Conservation (phyloP, 2,329 filamentous ascomycete species). For the Xylariaceae sp. region DNA sequence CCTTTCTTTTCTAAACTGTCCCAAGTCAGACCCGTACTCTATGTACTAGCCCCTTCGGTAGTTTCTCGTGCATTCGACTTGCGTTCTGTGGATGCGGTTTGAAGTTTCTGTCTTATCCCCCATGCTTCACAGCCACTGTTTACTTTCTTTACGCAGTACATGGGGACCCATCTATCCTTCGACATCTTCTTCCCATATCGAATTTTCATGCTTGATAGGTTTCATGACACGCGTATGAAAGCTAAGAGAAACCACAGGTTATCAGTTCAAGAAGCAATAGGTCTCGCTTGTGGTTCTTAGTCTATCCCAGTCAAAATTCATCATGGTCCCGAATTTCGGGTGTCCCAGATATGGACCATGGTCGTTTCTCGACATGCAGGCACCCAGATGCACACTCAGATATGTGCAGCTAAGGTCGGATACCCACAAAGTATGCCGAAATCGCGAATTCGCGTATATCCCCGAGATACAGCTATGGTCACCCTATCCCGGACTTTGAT, state of each 20-base stretch:
- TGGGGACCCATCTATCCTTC: neutral
- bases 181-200: slow-evolving; percentile 3
- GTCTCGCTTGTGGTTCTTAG: slow-evolving; percentile 11
- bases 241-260: neutral
- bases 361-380: slow-evolving; percentile 22
- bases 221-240: neutral
- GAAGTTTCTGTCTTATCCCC: neutral
- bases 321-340: slow-evolving; percentile 12
- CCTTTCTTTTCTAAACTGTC: neutral
- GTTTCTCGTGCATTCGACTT: neutral
- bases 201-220: neutral
- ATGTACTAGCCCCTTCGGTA: neutral
- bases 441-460: slow-evolving; percentile 14
- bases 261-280: neutral
- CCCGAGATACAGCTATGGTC: slow-evolving; percentile 4
- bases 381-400: slow-evolving; percentile 7
- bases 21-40: neutral
- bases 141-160: neutral
- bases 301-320: slow-evolving; percentile 13
- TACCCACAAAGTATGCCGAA: slow-evolving; percentile 16
- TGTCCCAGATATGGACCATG: slow-evolving; percentile 12
- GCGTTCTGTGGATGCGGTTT: neutral
- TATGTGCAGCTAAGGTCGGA: slow-evolving; percentile 12
- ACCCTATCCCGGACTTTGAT: neutral
- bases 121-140: no score